Percentiles rank a stretch among this genome's conserved stretches.
phyloP scores from a whole-genome alignment of 495 filamentous ascomycete genomes.

The Stereocaulon alpinum region DNA sequence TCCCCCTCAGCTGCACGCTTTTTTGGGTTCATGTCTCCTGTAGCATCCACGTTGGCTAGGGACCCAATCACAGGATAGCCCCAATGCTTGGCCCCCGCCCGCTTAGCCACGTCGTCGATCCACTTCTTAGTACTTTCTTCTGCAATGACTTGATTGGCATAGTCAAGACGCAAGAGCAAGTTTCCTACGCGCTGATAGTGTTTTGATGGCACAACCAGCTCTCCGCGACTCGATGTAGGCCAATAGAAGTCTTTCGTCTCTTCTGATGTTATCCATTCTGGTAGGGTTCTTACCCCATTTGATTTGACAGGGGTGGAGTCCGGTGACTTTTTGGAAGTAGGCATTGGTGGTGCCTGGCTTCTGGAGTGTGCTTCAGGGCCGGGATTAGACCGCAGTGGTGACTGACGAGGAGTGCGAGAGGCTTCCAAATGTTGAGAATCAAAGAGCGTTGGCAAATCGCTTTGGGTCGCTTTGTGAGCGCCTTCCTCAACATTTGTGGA shows the following conservation, averaged over 20 bases:
- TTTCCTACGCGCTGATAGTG: slow-evolving; percentile 72
- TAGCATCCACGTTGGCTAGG: background rate
- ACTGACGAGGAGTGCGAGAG: slow-evolving; percentile 6
- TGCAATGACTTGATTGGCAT: slow-evolving; percentile 60
- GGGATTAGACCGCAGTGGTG: slow-evolving; percentile 6
- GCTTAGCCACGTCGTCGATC: slow-evolving; percentile 49
- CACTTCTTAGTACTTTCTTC: slow-evolving; percentile 59
- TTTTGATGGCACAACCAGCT: slow-evolving; percentile 56
- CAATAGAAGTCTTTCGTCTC: slow-evolving; percentile 55
- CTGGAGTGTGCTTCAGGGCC: slow-evolving; percentile 17
- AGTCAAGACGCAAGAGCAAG: slow-evolving; percentile 74
- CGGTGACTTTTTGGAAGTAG: slow-evolving; percentile 12
- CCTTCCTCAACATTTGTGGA: slow-evolving; percentile 4
- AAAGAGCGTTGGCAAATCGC: background rate
- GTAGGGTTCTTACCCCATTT: slow-evolving; percentile 18
- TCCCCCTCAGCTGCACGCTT: slow-evolving; percentile 28
- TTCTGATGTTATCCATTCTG: slow-evolving; percentile 40
- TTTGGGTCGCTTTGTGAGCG: background rate
- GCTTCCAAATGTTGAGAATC: slow-evolving; percentile 5
- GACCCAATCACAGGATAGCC: slow-evolving; percentile 42
- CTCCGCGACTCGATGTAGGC: slow-evolving; percentile 56
- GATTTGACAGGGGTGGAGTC: slow-evolving; percentile 2
- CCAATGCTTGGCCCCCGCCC: slow-evolving; percentile 45
- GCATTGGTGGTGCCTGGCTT: slow-evolving; percentile 21
- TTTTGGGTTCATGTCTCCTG: slow-evolving; percentile 23